Evolutionary conservation across 176 grass and related monocot species (phyloP), one percentile per base, ranked within the genome.

Genomic region (Oryza glaberrima): DNA sequence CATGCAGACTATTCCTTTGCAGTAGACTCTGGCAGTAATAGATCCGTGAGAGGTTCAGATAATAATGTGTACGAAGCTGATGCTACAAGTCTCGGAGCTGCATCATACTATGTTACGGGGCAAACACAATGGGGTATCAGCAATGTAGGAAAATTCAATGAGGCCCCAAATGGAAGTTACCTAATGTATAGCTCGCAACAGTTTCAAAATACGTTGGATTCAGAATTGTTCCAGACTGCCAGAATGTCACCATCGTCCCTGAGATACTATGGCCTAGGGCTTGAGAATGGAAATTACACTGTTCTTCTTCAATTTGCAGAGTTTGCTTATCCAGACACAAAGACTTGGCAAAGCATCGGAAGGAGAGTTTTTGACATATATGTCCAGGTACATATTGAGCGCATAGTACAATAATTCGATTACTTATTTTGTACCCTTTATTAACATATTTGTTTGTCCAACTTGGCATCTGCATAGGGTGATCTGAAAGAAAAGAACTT

Each of bases 211-310:
- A 51, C 90, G 16, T 44, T 48, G 11, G 88, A 91, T 84, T 65
- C 90, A 61, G 90, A 83, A 75, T 13, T 97, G n/a, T 97, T 90
- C 61, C 88, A 93, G 20, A 90, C 87, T 63, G 72, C 86, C 48
- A 92, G 95, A 58, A 89, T 94, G 88, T 94, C 90, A 69, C 76
- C 95, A 64, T 97, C 95, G 26, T 91, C 95, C 12, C 66, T 97
- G 30, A 91, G 95, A 86, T 97, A 97, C 58, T 97, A 97, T 14
- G 95, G 95, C 9, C 61, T 97, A 68, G 95, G 95, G 65, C 95
- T 94, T 76, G 76, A 97, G 85, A 97, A 97, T 88, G 95, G 95
- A 66, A 94, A 97, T 81, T 97, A 97, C 71, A 97, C 84, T 23
- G 88, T 97, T 15, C 75, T 17, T 8, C 88, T 97, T 52, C 88